A percentile compares a stretch with the other conserved stretches of the same genome.
Evolutionary conservation across 176 grass and related monocot genomes (phyloP).

Genomic region (Musa troglodytarum): DNA sequence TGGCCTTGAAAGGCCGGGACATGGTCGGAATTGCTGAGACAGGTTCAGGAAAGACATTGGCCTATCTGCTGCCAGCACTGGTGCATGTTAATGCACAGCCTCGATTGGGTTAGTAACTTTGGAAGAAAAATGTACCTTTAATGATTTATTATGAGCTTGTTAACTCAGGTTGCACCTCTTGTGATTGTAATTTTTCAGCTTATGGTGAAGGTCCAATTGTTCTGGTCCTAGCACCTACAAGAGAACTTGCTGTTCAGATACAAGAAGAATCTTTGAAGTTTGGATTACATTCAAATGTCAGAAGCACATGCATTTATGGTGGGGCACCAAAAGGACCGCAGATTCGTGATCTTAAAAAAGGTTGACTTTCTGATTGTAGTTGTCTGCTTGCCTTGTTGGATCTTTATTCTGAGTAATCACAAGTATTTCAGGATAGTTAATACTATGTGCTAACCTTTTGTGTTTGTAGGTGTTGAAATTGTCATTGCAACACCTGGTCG

Average conservation of each 20-base stretch:
- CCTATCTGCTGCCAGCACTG: slow-evolving; percentile 72
- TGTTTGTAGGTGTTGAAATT: slow-evolving; percentile 68
- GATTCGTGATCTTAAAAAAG: slow-evolving; percentile 84
- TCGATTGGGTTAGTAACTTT: slow-evolving; percentile 50
- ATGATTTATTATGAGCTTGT: background rate
- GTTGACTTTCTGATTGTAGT: slow-evolving; percentile 25
- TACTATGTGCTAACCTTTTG: background rate
- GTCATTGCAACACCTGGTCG: slow-evolving; percentile 85
- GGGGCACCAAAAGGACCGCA: slow-evolving; percentile 95
- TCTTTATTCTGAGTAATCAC: background rate
- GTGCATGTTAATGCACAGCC: slow-evolving; percentile 91
- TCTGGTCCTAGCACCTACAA: slow-evolving; percentile 85
- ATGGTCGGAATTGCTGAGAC: slow-evolving; percentile 94
- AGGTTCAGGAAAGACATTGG: slow-evolving; percentile 89
- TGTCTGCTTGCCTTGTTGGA: background rate
- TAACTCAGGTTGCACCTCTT: slow-evolving; percentile 1
- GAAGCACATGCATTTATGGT: slow-evolving; percentile 82
- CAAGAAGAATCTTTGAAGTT: slow-evolving; percentile 90
- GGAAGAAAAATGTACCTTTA: background rate
- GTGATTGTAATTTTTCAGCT: slow-evolving; percentile 30
- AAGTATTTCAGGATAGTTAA: background rate
- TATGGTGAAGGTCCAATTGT: slow-evolving; percentile 84
- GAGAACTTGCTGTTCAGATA: slow-evolving; percentile 95
- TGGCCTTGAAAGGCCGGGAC: slow-evolving; percentile 97
- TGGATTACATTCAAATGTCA: slow-evolving; percentile 58